These are phyloP conservation scores for Fusarium anthophilum DNA, from an alignment of 2,329 filamentous ascomycete genomes.

Conservation along the genomic window DNA sequence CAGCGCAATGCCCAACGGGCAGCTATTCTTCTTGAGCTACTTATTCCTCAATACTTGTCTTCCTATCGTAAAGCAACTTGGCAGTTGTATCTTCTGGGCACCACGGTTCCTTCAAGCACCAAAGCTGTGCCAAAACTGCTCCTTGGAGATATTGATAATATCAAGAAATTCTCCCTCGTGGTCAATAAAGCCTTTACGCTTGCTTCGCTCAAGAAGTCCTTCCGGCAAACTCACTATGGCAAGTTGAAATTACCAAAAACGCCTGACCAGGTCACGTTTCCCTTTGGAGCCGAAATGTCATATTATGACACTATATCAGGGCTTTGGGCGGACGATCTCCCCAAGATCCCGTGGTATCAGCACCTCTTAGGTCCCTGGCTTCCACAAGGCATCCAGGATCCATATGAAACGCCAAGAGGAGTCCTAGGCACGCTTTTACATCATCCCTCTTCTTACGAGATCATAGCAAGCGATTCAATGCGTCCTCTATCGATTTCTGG, in stretches of 20 bases:
- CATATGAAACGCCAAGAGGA: background rate
- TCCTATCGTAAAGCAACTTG: slow-evolving; percentile 35
- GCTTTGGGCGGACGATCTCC: slow-evolving; percentile 27
- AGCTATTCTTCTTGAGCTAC: slow-evolving; percentile 60
- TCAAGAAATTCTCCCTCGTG: background rate
- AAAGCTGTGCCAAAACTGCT: background rate
- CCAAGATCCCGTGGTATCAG: background rate
- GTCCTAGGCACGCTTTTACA: background rate
- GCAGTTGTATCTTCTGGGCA: slow-evolving; percentile 21
- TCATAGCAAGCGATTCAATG: slow-evolving; percentile 58
- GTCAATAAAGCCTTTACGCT: slow-evolving; percentile 2
- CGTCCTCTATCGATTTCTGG: slow-evolving; percentile 43
- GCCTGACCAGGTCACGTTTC: slow-evolving; percentile 12
- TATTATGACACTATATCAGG: slow-evolving; percentile 22
- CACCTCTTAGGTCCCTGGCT: slow-evolving; percentile 41
- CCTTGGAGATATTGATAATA: background rate
- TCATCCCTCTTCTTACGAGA: slow-evolving; percentile 63
- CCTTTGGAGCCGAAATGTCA: slow-evolving; percentile 26
- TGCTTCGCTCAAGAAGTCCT: slow-evolving; percentile 40
- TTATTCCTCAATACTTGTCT: slow-evolving; percentile 57
- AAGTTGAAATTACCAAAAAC: slow-evolving; percentile 24
- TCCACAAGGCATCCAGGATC: slow-evolving; percentile 22
- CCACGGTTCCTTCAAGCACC: background rate
- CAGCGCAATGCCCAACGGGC: slow-evolving; percentile 16
- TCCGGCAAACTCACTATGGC: slow-evolving; percentile 42